Conservation (phyloP, 805 yeast genomes). For the Wickerhamiella australiensis region DNA sequence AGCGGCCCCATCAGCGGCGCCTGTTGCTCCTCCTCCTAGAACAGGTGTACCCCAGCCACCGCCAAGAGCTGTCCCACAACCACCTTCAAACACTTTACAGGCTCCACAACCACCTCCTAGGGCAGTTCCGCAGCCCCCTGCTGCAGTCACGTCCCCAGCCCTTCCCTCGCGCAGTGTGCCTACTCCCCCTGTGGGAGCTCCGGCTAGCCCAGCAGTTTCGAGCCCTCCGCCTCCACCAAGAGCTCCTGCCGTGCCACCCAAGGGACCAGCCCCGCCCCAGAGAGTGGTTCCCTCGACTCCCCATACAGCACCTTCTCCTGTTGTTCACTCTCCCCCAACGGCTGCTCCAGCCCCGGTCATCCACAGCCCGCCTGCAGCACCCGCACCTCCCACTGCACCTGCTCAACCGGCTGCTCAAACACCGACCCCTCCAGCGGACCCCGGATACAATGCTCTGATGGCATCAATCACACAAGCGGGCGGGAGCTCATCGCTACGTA, state of each 20-base stretch:
- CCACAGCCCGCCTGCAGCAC: slow-evolving; percentile 22
- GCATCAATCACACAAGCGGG: slow-evolving; percentile 61
- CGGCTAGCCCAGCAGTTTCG: not conserved
- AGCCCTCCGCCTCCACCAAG: slow-evolving; percentile 1
- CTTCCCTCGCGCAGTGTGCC: not conserved
- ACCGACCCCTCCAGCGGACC: slow-evolving; percentile 17
- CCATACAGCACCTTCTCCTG: slow-evolving; percentile 1
- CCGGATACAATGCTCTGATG: slow-evolving; percentile 36
- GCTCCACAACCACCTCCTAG: slow-evolving; percentile 3
- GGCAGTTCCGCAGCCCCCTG: slow-evolving; percentile 1
- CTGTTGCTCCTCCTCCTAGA: slow-evolving; percentile 4
- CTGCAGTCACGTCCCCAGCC: not conserved
- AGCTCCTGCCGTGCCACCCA: slow-evolving; percentile 9
- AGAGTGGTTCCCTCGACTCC: slow-evolving; percentile 12
- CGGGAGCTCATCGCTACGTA: not conserved
- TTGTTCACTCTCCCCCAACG: slow-evolving; percentile 11
- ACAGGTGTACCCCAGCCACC: slow-evolving; percentile 3
- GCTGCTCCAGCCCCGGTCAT: slow-evolving; percentile 20
- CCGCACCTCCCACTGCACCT: slow-evolving; percentile 23
- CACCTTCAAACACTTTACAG: too few relatives aligned
- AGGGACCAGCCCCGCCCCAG: slow-evolving; percentile 10
- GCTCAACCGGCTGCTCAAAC: slow-evolving; percentile 22
- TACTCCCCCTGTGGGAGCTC: not conserved
- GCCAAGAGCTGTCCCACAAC: not conserved
- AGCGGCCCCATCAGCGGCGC: not conserved